phyloP scores from a whole-genome alignment of 768 basidiomycete genomes.

The Termitomyces sp. region DNA sequence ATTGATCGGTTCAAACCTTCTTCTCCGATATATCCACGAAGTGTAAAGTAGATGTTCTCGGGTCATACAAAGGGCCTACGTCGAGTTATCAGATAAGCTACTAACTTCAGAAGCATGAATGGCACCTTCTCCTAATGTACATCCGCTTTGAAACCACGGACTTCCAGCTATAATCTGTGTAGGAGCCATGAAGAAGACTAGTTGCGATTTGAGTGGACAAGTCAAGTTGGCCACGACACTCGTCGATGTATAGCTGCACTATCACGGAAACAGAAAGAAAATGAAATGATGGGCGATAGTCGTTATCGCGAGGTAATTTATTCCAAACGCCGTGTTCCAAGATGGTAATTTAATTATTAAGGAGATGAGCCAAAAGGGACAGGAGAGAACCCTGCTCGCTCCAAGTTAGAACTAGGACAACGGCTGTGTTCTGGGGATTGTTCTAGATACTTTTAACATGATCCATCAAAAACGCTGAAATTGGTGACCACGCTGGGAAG shows the following conservation, averaged over 20 bases:
- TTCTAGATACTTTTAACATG: neutral
- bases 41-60: slow-evolving; percentile 48
- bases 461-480: neutral
- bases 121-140: slow-evolving; percentile 62
- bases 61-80: slow-evolving; percentile 62
- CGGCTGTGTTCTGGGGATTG: neutral
- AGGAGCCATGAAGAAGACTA: slow-evolving; percentile 11
- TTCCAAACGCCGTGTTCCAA: slow-evolving; percentile 24
- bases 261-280: neutral
- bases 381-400: neutral
- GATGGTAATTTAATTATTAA: slow-evolving; percentile 10
- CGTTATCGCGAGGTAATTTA: slow-evolving; percentile 19
- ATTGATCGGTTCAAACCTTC: slow-evolving; percentile 34
- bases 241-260: slow-evolving; percentile 9
- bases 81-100: slow-evolving; percentile 13
- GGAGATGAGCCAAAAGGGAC: slow-evolving; percentile 1
- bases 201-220: slow-evolving; percentile 9
- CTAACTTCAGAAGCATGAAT: neutral
- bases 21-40: slow-evolving; percentile 64
- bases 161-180: slow-evolving; percentile 34
- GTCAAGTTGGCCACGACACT: neutral
- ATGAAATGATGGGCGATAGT: slow-evolving; percentile 8
- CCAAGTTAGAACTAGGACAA: neutral
- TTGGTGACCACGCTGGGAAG: neutral
- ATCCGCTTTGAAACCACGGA: slow-evolving; percentile 50